Base-by-base conservation (phyloP, 2,329 filamentous ascomycete genomes). In the Tolypocladium guangdongense region DNA sequence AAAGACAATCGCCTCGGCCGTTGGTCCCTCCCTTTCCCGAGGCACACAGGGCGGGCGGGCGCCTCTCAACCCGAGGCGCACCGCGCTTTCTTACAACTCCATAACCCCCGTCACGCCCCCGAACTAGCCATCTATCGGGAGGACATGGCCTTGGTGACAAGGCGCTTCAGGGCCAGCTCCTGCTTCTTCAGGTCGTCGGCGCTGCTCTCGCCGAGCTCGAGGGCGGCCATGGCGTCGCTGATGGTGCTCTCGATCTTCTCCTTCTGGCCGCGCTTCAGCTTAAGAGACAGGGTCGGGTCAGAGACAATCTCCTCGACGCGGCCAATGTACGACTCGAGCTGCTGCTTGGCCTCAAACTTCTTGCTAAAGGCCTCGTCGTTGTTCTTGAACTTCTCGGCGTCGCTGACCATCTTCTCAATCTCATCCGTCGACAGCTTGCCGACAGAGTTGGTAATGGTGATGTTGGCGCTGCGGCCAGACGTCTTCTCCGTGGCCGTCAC, bases 181-280 rank as follows among this genome's bases (percentile, higher is more conserved):
- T 96, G 95, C 90, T 97, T 97, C 89, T 95, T 97, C 65, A 99
- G 81, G 71, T 99, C 93, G 65, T 99, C 95, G 57, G 90, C 88
- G 58, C 78, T 76, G 54, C 89, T 88, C 64, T 99, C 95, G 75
- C 92, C 88, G 68, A 99, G 78, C 84, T 99, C 93, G 60, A 99
- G 88, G 77, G 95, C 87, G 60, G 84, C 88, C 93, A 99, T 97
- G 65, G 93, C 93, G 67, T 99, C 93, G 74, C 87, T 92, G 65
- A 99, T 88, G 63, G 90, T 88, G 70, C 87, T 86, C 84, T 99
- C 93, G 63, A 99, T 96, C 87, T 96, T 97, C 78, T 96, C 91
- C 87, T 96, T 96, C 82, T 95, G 91, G 73, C 90, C 90, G 67
- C 92, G 90, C 89, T 97, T 97, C 71, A 99, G 83, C 84, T 95